A percentile compares a stretch with the other conserved stretches of the same genome.
Conservation (phyloP, 805 yeast species). For the Kodamaea sagamina region DNA sequence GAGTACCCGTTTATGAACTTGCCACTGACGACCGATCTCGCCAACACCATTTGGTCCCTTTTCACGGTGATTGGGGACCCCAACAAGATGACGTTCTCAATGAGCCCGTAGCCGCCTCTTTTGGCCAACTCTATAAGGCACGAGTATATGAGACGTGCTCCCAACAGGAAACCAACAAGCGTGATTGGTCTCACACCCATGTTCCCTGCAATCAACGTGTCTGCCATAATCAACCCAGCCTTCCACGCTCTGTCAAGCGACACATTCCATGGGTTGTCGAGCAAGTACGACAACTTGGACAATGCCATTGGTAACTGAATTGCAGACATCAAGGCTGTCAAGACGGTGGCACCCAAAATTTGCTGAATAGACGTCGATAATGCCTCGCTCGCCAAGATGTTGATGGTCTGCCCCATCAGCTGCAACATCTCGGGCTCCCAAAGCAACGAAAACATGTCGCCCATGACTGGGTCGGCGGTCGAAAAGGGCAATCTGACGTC, state of each 20-base stretch:
- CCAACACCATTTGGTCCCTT: slow-evolving; percentile 72
- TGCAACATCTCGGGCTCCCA: slow-evolving; percentile 99
- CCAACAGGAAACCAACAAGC: slow-evolving; percentile 88
- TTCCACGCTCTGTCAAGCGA: slow-evolving; percentile 97
- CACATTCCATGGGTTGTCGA: slow-evolving; percentile 98
- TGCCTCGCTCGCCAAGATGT: slow-evolving; percentile 90
- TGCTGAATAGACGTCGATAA: slow-evolving; percentile 93
- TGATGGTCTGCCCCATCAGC: slow-evolving; percentile 94
- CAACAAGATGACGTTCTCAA: slow-evolving; percentile 83
- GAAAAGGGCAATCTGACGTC: slow-evolving; percentile 96
- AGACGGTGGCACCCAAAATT: slow-evolving; percentile 85
- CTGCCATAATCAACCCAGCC: slow-evolving; percentile 89
- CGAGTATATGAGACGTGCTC: slow-evolving; percentile 88
- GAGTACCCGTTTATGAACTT: slow-evolving; percentile 88
- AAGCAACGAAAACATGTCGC: slow-evolving; percentile 84
- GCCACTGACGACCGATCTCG: slow-evolving; percentile 87
- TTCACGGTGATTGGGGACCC: slow-evolving; percentile 88
- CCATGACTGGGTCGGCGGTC: slow-evolving; percentile 97
- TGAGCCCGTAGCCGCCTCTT: slow-evolving; percentile 81
- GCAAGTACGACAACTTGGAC: slow-evolving; percentile 81
- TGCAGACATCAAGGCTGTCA: slow-evolving; percentile 89
- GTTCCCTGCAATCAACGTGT: slow-evolving; percentile 81
- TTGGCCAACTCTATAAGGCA: slow-evolving; percentile 85
- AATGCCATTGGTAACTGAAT: slow-evolving; percentile 90
- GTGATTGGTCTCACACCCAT: slow-evolving; percentile 92